These are phyloP conservation scores for Protomyces pachydermus DNA, from an alignment of 1,139 yeast species.

Conservation along the genomic window DNA sequence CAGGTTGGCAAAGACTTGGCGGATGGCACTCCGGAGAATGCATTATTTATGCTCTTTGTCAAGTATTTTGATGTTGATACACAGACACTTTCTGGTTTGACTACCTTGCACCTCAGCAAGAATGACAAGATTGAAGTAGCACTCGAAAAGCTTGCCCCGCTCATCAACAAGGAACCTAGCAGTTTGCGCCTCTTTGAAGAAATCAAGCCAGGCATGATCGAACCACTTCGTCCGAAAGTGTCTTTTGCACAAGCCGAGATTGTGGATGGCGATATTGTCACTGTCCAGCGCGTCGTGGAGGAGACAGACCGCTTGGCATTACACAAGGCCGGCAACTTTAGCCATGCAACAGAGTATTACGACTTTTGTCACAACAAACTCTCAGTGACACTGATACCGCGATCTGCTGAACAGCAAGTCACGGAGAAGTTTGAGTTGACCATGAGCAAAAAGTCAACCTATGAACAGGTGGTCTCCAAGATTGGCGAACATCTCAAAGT, in stretches of 20 bases:
- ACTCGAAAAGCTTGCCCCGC: slow-evolving; percentile 44
- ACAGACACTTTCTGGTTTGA: slow-evolving; percentile 57
- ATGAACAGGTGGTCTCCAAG: slow-evolving; percentile 55
- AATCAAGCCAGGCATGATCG: slow-evolving; percentile 59
- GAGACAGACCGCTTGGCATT: slow-evolving; percentile 31
- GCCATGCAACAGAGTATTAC: slow-evolving; percentile 52
- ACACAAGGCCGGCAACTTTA: slow-evolving; percentile 33
- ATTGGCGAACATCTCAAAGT: slow-evolving; percentile 53
- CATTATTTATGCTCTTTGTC: slow-evolving; percentile 50
- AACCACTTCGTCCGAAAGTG: slow-evolving; percentile 44
- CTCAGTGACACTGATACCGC: slow-evolving; percentile 53
- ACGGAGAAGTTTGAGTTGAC: slow-evolving; percentile 53
- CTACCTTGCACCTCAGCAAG: slow-evolving; percentile 56
- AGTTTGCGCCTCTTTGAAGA: slow-evolving; percentile 61
- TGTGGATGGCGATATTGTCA: slow-evolving; percentile 71
- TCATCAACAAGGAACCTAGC: slow-evolving; percentile 46
- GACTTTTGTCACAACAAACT: slow-evolving; percentile 62
- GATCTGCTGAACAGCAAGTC: slow-evolving; percentile 42
- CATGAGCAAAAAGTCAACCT: slow-evolving; percentile 59
- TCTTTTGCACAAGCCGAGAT: slow-evolving; percentile 64
- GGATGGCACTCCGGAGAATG: slow-evolving; percentile 17
- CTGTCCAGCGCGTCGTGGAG: slow-evolving; percentile 47
- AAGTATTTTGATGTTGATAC: slow-evolving; percentile 61
- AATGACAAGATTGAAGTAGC: slow-evolving; percentile 48
- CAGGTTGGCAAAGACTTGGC: slow-evolving; percentile 4